Evolutionary conservation across 2,329 filamentous ascomycete species (phyloP).

Genomic region (Colletotrichum sansevieriae): DNA sequence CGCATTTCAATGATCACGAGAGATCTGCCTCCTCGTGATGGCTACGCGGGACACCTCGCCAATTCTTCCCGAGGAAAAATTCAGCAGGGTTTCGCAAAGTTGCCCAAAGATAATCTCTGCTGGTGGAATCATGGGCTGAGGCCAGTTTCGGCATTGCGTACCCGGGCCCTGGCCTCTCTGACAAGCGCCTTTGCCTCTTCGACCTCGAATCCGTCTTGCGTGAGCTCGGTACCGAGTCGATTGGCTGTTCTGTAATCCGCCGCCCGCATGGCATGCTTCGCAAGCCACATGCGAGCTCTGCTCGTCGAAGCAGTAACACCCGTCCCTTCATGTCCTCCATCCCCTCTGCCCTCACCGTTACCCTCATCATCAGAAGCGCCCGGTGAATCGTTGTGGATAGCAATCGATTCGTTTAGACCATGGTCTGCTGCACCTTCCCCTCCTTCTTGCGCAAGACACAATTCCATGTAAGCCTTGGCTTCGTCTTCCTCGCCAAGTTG

Average conservation of each 20-base stretch:
- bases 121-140: constrained; percentile 23
- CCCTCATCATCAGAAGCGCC: constrained; percentile 51
- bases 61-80: background rate
- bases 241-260: constrained; percentile 83
- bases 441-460: constrained; percentile 93
- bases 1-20: too few relatives aligned
- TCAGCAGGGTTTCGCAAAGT: too few relatives aligned
- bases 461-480: constrained; percentile 93
- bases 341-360: constrained; percentile 47
- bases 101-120: background rate
- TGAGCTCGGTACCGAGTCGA: constrained; percentile 88
- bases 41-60: background rate
- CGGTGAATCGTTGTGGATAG: constrained; percentile 69
- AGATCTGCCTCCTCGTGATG: too few relatives aligned
- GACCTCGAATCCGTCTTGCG: constrained; percentile 95
- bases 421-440: constrained; percentile 59
- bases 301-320: constrained; percentile 93
- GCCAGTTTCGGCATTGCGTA: constrained; percentile 64
- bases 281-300: constrained; percentile 94
- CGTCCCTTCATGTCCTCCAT: constrained; percentile 66
- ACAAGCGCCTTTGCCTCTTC: constrained; percentile 97
- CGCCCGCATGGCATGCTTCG: constrained; percentile 80
- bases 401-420: constrained; percentile 62
- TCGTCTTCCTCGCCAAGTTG: constrained; percentile 81
- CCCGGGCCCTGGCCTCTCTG: constrained; percentile 83